phyloP scores from a whole-genome alignment of 2,329 filamentous ascomycete genomes.

The Neofusicoccum cordaticola region DNA sequence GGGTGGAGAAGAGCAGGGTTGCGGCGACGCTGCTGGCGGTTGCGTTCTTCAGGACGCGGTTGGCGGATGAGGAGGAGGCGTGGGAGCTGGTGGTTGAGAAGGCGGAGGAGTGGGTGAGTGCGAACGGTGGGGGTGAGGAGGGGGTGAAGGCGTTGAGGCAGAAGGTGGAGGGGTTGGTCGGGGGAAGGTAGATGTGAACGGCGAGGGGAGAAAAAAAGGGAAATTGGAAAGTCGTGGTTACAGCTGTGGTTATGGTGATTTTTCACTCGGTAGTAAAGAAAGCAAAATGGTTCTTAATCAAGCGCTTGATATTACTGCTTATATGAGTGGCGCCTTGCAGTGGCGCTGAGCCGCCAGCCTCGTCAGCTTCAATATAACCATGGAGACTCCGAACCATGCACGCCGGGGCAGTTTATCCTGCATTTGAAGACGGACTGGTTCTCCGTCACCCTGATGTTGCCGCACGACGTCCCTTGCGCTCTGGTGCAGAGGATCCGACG shows the following conservation, averaged over 20 bases:
- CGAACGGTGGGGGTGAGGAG: slow-evolving; percentile 21
- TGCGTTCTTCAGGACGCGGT: slow-evolving; percentile 48
- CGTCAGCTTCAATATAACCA: neutral
- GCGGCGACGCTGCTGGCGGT: slow-evolving; percentile 46
- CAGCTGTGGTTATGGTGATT: too few species aligned
- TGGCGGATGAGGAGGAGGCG: slow-evolving; percentile 48
- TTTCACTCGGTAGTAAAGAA: too few species aligned
- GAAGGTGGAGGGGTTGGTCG: neutral
- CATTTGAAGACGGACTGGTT: neutral
- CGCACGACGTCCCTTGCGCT: neutral
- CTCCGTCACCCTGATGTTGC: neutral
- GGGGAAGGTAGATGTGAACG: neutral
- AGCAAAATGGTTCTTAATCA: too few species aligned
- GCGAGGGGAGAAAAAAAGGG: neutral
- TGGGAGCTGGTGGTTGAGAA: slow-evolving; percentile 67
- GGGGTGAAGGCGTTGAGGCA: neutral
- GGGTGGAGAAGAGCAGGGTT: slow-evolving; percentile 20
- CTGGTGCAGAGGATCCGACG: neutral
- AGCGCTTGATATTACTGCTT: too few species aligned
- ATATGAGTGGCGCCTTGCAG: too few species aligned
- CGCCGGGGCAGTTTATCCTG: neutral
- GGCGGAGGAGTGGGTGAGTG: slow-evolving; percentile 52
- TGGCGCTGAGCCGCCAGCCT: too few species aligned
- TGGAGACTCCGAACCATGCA: neutral
- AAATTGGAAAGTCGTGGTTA: neutral